phyloP scores from a whole-genome alignment of 257 asterid species.

The Solanum rostratum region DNA sequence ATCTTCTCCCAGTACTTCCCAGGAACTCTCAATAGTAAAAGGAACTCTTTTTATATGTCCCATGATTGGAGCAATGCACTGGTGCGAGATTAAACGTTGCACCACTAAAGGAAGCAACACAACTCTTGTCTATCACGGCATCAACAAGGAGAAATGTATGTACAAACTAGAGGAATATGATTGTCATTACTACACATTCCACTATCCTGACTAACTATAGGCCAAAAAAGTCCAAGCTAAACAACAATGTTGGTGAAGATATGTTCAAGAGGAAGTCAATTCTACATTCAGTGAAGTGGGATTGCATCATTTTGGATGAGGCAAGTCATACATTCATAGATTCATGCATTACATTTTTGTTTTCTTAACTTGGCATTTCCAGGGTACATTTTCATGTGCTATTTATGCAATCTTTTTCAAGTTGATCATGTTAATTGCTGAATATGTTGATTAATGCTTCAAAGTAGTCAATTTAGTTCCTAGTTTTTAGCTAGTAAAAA shows the following conservation, averaged over 20 bases:
- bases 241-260: slow-evolving; percentile 26
- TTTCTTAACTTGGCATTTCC: not conserved
- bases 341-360: not conserved
- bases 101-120: slow-evolving; percentile 59
- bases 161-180: slow-evolving; percentile 54
- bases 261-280: slow-evolving; percentile 31
- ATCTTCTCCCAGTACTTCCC: slow-evolving; percentile 21
- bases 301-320: slow-evolving; percentile 79
- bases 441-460: too few species aligned
- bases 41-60: slow-evolving; percentile 82
- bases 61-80: slow-evolving; percentile 59
- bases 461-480: too few species aligned
- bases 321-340: slow-evolving; percentile 12
- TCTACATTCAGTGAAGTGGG: slow-evolving; percentile 70
- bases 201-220: slow-evolving; percentile 68
- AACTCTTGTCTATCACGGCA: slow-evolving; percentile 73
- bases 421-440: too few species aligned
- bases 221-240: slow-evolving; percentile 55
- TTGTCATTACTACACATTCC: slow-evolving; percentile 70
- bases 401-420: too few species aligned
- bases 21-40: slow-evolving; percentile 37
- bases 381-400: too few species aligned
- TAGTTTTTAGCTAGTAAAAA: too few species aligned
- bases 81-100: slow-evolving; percentile 57
- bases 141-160: slow-evolving; percentile 37